These are phyloP conservation scores for Flaveria floridana DNA, from an alignment of 140 eudicot species.

Conservation along the genomic window DNA sequence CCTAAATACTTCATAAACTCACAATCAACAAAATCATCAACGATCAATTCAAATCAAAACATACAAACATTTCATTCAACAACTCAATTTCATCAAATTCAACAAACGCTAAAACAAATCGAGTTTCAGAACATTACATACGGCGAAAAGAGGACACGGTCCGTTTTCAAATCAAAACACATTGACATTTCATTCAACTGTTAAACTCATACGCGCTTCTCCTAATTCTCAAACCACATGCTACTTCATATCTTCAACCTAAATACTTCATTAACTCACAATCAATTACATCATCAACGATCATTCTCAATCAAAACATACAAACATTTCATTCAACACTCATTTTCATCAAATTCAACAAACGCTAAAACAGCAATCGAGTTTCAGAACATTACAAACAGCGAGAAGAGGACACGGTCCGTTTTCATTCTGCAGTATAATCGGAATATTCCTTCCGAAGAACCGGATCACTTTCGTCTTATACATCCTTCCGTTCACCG, in stretches of 20 bases:
- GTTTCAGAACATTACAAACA: constrained; percentile 49
- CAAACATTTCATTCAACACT: not conserved
- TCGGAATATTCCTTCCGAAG: constrained; percentile 56
- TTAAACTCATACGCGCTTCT: not conserved
- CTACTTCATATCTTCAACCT: not conserved
- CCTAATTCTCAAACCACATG: constrained; percentile 16
- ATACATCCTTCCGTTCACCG: constrained; percentile 48
- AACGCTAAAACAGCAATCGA: constrained; percentile 25
- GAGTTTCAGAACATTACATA: constrained; percentile 47
- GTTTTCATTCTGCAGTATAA: constrained; percentile 79
- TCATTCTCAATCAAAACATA: not conserved
- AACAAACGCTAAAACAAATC: constrained; percentile 27
- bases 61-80: not conserved
- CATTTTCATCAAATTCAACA: not conserved
- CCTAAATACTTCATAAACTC: not conserved
- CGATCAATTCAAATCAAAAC: not conserved
- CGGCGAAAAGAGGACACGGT: constrained; percentile 91
- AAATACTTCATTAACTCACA: not conserved
- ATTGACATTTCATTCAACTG: not conserved
- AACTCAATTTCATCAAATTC: not conserved
- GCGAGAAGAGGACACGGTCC: constrained; percentile 98
- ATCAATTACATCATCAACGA: not conserved
- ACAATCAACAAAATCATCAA: not conserved
- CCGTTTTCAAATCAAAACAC: constrained; percentile 49
- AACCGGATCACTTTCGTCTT: constrained; percentile 68